Base-by-base conservation (phyloP, 768 basidiomycete genomes). In the Agaricus bisporus region DNA sequence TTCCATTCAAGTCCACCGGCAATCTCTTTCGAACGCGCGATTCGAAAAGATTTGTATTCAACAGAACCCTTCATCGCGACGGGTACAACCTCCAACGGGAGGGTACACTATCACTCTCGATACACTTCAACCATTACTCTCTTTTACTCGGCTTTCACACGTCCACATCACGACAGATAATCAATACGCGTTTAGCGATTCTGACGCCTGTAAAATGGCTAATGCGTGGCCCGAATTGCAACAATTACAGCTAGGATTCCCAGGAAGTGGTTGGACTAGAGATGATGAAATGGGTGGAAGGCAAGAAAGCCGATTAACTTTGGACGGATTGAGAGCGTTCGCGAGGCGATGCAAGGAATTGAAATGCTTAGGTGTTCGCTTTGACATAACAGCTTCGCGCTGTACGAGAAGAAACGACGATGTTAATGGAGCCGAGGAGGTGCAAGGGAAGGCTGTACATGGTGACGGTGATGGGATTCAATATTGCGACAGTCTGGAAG, bases 131-230 rank as follows among this genome's bases (percentile, higher is more conserved):
- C 52, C 52, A 4, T 36, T 54, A 36, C 52, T 54, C 28, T 28
- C 25, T 4, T 54, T 54, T 36, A 4, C 26, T 3, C 10, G 18
- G 11, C 45, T 54, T 12, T 5, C 18, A 18, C 18, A 11, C 5
- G 18, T 54, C 36, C 37, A 5, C 25, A 12, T 54, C 3, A 9
- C 26, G 7, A 20, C 38, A 11, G 38, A 39, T 10, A 47, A 12
- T 9, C 26, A 6, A 8, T 54, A 38, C 36, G 15, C 52, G 5
- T 18, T 54, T 14, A 29, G 35, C 7, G 39, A 54, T 28, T 10
- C 5, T 10, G 52, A 54, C 14, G 52, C 52, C n/a, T n/a, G 12
- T 15, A 15, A 20, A 6, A 54, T 54, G 37, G 52, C 52, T 14
- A 22, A 26, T 18, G 52, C 45, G 22, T 54, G 52, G 52, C 52